These are phyloP conservation scores for Colletotrichum graminicola DNA, from an alignment of 2,329 filamentous ascomycete species.

Conservation along the genomic window DNA sequence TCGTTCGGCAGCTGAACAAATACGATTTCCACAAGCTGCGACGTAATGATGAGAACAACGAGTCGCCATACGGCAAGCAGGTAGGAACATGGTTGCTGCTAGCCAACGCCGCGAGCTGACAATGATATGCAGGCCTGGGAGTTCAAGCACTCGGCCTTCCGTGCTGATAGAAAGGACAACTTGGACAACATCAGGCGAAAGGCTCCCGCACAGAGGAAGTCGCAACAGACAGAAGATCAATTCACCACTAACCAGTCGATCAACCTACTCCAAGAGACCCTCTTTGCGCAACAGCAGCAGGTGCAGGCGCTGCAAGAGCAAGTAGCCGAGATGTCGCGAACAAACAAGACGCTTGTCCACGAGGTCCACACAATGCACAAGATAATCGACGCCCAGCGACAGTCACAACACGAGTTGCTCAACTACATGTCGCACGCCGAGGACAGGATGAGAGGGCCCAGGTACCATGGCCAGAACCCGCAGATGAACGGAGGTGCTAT, in stretches of 20 bases:
- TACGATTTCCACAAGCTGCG: conserved; percentile 99
- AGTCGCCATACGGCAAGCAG: conserved; percentile 84
- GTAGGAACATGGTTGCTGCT: conserved; percentile 59
- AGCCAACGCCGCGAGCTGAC: conserved; percentile 15
- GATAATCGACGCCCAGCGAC: conserved; percentile 68
- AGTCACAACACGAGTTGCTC: conserved; percentile 69
- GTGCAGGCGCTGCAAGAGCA: conserved; percentile 88
- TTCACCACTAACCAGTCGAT: conserved; percentile 88
- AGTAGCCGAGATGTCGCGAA: conserved; percentile 80
- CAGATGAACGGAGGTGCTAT: conserved; percentile 54
- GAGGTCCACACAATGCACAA: conserved; percentile 73
- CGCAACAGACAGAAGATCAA: conserved; percentile 74
- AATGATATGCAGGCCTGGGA: conserved; percentile 78
- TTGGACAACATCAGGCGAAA: conserved; percentile 97
- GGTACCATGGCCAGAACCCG: conserved; percentile 53
- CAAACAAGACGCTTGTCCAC: conserved; percentile 72
- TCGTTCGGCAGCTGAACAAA: conserved; percentile 95
- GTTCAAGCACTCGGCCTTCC: conserved; percentile 97
- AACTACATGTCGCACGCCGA: conserved; percentile 66
- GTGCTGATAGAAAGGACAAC: conserved; percentile 94
- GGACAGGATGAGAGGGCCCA: conserved; percentile 58
- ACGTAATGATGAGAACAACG: conserved; percentile 86
- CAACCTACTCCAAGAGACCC: conserved; percentile 86
- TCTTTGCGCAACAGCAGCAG: conserved; percentile 92
- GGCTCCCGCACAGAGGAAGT: conserved; percentile 89